Evolutionary conservation across 2,329 filamentous ascomycete genomes (phyloP).

Genomic region (Pestalotiopsis sp.): DNA sequence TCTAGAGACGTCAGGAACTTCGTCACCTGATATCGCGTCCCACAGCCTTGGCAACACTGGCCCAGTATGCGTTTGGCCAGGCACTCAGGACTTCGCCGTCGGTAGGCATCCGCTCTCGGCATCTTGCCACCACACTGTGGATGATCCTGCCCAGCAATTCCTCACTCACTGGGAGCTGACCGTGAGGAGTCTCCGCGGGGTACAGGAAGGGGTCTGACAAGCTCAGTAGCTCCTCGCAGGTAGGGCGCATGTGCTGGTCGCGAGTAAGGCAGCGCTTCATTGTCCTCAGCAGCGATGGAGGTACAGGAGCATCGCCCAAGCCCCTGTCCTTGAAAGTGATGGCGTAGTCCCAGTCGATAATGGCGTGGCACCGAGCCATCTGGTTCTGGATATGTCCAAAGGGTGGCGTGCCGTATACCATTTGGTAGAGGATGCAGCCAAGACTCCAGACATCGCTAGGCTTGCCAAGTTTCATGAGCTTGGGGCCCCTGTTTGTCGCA

Average conservation of each 20-base stretch:
- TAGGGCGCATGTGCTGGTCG: constrained; percentile 62
- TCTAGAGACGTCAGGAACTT: neutral
- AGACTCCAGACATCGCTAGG: constrained; percentile 95
- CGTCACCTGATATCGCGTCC: constrained; percentile 26
- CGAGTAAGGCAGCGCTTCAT: constrained; percentile 64
- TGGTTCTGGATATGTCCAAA: constrained; percentile 90
- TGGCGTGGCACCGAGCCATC: constrained; percentile 82
- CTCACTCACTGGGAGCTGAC: constrained; percentile 60
- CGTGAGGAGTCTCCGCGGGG: constrained; percentile 56
- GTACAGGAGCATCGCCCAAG: constrained; percentile 64
- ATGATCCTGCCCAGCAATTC: constrained; percentile 63
- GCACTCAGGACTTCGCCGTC: constrained; percentile 55
- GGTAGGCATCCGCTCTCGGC: constrained; percentile 57
- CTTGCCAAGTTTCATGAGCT: constrained; percentile 94
- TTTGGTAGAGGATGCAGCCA: constrained; percentile 95
- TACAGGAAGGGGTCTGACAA: constrained; percentile 64
- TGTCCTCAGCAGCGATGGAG: constrained; percentile 58
- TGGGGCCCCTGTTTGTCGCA: constrained; percentile 49
- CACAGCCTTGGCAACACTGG: constrained; percentile 55
- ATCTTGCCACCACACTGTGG: constrained; percentile 61
- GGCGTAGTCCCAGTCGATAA: constrained; percentile 73
- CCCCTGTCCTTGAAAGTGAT: constrained; percentile 73
- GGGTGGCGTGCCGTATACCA: constrained; percentile 95
- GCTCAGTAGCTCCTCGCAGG: constrained; percentile 61
- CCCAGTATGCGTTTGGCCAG: constrained; percentile 64